Evolutionary conservation across 371 early-diverging fungal genomes (phyloP).

Genomic region (Saksenaea vasiformis): DNA sequence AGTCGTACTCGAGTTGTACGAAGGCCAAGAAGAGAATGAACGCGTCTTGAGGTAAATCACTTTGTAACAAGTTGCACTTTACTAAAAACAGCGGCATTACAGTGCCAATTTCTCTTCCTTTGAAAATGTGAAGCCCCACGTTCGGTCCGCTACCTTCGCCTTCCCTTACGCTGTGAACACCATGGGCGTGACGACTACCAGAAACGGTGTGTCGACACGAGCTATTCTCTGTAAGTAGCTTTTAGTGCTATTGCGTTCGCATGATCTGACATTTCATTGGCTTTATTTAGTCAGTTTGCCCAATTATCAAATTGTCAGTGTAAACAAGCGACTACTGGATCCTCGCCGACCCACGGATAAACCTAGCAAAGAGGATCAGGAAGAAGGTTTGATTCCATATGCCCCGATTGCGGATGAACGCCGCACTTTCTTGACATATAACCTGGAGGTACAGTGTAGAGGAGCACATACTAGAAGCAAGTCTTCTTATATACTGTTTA

Average conservation of each 20-base stretch:
- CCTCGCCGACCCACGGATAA: conserved; percentile 76
- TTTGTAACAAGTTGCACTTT: too few relatives aligned
- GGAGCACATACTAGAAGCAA: not conserved
- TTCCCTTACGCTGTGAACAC: conserved; percentile 72
- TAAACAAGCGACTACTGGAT: conserved; percentile 83
- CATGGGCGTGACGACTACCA: conserved; percentile 84
- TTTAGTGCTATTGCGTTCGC: not conserved
- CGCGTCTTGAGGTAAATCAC: conserved; percentile 65
- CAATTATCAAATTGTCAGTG: conserved; percentile 69
- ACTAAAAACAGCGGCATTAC: too few relatives aligned
- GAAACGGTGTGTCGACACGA: conserved; percentile 83
- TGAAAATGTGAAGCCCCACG: conserved; percentile 66
- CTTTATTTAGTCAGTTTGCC: conserved; percentile 61
- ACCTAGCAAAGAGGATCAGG: conserved; percentile 71
- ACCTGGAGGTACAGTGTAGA: conserved; percentile 48
- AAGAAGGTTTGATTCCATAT: conserved; percentile 85
- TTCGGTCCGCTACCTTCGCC: conserved; percentile 73
- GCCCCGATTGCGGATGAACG: conserved; percentile 72
- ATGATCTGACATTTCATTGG: not conserved
- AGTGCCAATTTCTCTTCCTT: conserved; percentile 78
- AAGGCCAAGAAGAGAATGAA: conserved; percentile 75
- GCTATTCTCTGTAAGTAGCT: conserved; percentile 74
- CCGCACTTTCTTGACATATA: conserved; percentile 73
- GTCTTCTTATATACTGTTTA: not conserved
- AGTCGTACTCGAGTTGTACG: conserved; percentile 85